Base-by-base conservation (phyloP, 805 yeast genomes). In the Lipomyces yamadae region DNA sequence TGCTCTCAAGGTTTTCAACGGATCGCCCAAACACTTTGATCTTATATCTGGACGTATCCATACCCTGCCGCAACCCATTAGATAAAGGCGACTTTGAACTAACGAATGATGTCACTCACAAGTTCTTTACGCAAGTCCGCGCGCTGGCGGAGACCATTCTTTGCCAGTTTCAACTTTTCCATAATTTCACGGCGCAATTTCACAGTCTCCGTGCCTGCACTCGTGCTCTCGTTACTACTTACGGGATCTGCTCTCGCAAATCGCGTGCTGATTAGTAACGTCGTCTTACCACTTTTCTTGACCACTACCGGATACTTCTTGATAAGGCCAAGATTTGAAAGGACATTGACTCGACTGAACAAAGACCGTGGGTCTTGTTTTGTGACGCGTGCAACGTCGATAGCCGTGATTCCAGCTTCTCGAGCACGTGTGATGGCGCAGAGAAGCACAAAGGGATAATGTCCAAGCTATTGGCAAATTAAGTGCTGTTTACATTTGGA, bases 301-400 rank as follows among this genome's bases (percentile, higher is more conserved):
- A 74, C 70, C 10, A 65, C 24, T 0, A 79, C 73, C 1, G 81
- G 82, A 60, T 66, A 72, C 45, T 77, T 71, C 24, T 69, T 63
- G 39, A 81, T 77, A 4, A 80, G 75, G 2, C 79, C 80, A n/a
- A 70, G 65, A 11, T 76, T 78, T 8, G 72, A 68, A 6, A 80
- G 75, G 5, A 65, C 37, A 5, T 70, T 71, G 15, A 78, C 72
- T 33, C 83, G 74, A 7, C 80, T 77, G 62, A 74, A 76, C 5
- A 80, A 62, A 2, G 81, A 79, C 29, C 83, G 72, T 1, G 81
- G 76, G 61, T 80, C 83, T 65, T 80, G 83, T 18, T 79, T 78
- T 0, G 82, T 78, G 29, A 65, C 60, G 37, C 72, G 70, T 29
- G 79, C 73, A n/a, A 76, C 73, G 15, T 80, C 81, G 8, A 78